Percentiles rank a stretch among this genome's conserved stretches.
These are phyloP conservation scores for Parastagonospora nodorum DNA, from an alignment of 2,329 filamentous ascomycete genomes.

Conservation along the genomic window DNA sequence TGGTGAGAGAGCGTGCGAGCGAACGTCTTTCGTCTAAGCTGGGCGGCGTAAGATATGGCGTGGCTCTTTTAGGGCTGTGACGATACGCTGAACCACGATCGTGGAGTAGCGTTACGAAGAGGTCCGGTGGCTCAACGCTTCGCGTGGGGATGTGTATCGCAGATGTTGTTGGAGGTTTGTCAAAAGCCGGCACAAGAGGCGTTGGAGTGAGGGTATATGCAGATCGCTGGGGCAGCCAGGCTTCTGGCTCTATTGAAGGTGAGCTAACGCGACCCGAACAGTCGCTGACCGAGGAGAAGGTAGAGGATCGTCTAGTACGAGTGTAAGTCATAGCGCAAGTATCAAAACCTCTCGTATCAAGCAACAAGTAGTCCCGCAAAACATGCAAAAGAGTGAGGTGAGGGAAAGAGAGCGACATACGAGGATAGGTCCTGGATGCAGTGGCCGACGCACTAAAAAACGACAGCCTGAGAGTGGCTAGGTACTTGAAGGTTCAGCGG, in stretches of 20 bases:
- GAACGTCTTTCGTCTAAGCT: too few species aligned
- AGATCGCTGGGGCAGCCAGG: background rate
- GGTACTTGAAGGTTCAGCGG: background rate
- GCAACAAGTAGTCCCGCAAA: conserved; percentile 3
- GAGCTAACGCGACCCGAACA: background rate
- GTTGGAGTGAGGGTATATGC: background rate
- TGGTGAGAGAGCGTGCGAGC: too few species aligned
- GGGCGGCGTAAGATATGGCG: background rate
- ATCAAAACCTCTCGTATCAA: background rate
- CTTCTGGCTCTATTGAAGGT: background rate
- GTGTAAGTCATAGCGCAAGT: conserved; percentile 4
- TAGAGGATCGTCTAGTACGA: background rate
- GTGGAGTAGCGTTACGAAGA: conserved; percentile 13
- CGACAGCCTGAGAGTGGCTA: too few species aligned
- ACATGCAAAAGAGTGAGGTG: background rate
- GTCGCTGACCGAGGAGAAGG: background rate
- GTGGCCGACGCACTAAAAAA: too few species aligned
- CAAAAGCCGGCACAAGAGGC: background rate
- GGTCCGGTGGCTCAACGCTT: conserved; percentile 1
- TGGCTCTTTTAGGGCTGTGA: background rate
- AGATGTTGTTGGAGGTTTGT: background rate
- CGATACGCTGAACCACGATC: conserved; percentile 11
- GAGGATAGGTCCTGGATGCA: background rate
- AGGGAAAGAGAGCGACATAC: background rate
- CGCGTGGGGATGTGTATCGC: background rate